Conservation (phyloP, 345 rosid species). For the Citrus sp. region DNA sequence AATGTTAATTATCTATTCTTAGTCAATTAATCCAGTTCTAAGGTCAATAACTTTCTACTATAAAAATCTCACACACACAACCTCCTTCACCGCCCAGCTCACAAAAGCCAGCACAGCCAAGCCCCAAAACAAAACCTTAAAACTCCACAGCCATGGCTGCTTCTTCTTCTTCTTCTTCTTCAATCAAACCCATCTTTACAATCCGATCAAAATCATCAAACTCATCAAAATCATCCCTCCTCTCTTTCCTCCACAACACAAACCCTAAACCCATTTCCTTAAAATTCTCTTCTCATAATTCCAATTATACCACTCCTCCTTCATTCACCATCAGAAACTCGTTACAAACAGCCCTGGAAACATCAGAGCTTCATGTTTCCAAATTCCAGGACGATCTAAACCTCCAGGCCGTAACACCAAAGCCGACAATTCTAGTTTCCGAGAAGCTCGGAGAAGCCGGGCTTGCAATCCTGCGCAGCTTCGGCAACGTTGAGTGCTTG, state of each 20-base stretch:
- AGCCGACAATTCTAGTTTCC: constrained; percentile 59
- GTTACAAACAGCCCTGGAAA: constrained; percentile 17
- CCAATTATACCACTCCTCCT: not conserved
- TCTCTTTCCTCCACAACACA: constrained; percentile 23
- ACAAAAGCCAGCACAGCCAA: not conserved
- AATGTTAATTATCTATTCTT: not conserved
- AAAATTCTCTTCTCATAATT: not conserved
- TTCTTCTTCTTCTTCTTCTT: constrained; percentile 16
- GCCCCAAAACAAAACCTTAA: not conserved
- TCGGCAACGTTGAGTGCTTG: constrained; percentile 63
- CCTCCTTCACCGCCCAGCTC: not conserved
- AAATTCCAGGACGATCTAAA: not conserved
- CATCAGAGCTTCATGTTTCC: not conserved
- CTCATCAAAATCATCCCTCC: constrained; percentile 13
- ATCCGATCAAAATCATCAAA: constrained; percentile 10
- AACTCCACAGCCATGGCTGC: not conserved
- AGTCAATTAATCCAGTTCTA: not conserved
- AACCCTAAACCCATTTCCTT: constrained; percentile 23
- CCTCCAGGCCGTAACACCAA: not conserved
- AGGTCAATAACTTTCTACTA: not conserved
- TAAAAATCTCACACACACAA: not conserved
- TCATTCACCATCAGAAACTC: constrained; percentile 7
- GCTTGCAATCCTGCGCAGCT: constrained; percentile 42
- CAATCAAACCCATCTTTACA: constrained; percentile 3
- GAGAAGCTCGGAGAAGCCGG: constrained; percentile 90